These are phyloP conservation scores for Albugo candida DNA, from an alignment of 352 stramenopile species.

Conservation along the genomic window DNA sequence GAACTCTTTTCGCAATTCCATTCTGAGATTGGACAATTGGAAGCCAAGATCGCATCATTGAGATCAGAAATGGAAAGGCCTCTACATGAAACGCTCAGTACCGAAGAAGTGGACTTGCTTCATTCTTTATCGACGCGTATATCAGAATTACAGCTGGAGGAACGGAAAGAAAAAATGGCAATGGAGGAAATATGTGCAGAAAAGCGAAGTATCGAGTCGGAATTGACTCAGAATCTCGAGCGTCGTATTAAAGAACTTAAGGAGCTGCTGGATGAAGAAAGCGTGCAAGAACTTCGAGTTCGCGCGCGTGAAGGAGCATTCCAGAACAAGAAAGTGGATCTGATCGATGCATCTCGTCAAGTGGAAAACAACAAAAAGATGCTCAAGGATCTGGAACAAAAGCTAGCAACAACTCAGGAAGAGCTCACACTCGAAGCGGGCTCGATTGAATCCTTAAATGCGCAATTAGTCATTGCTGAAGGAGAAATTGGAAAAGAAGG, in stretches of 20 bases:
- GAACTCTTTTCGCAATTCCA: constrained; percentile 27
- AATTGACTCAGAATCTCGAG: constrained; percentile 86
- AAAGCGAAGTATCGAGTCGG: constrained; percentile 75
- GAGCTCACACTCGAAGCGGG: constrained; percentile 25
- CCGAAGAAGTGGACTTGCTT: constrained; percentile 24
- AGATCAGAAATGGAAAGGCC: constrained; percentile 36
- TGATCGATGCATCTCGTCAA: constrained; percentile 55
- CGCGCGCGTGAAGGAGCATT: constrained; percentile 45
- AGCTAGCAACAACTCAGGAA: constrained; percentile 30
- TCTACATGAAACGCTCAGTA: constrained; percentile 55
- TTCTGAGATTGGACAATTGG: constrained; percentile 37
- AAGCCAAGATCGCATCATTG: constrained; percentile 27
- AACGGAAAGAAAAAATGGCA: constrained; percentile 55
- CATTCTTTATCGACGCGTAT: constrained; percentile 48
- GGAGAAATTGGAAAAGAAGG: constrained; percentile 75
- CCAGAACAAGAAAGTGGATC: constrained; percentile 82
- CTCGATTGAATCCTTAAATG: constrained; percentile 25
- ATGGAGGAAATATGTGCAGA: constrained; percentile 80
- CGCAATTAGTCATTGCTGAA: constrained; percentile 34
- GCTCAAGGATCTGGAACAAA: constrained; percentile 41
- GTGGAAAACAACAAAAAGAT: constrained; percentile 41
- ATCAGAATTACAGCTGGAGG: constrained; percentile 64
- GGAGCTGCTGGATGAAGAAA: constrained; percentile 31
- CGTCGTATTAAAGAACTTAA: constrained; percentile 57
- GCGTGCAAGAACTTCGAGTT: constrained; percentile 29